Base-by-base conservation (phyloP, 768 basidiomycete genomes). In the Lanmaoa rubissima region DNA sequence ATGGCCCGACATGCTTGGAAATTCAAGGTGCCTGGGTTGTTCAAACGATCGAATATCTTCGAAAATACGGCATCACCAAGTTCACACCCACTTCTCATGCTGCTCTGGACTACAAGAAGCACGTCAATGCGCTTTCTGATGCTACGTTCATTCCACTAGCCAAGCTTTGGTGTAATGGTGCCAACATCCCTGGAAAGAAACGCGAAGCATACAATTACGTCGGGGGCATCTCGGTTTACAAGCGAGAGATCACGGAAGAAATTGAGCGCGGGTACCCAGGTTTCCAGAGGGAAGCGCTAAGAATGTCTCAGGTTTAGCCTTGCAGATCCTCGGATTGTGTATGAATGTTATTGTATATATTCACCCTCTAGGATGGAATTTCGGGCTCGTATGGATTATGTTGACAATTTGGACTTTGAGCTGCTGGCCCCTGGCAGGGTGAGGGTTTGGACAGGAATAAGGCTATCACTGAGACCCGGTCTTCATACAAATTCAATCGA, bases 171-270 rank as follows among this genome's bases (percentile, higher is more conserved):
- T 43, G 48, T 10, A 32, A 42, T 13, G 48, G 60, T 0, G 34
- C 24, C 24, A 61, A 61, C 21, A 48, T 60, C 2, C 49, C 60
- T 1, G 60, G 49, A n/a, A 61, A 61, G 59, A 52, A 28, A 34
- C 38, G 28, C 3, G 54, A 56, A 46, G 16, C 54, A 14, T 49
- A 50, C n/a, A 53, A 53, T 26, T 61, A 61, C 13, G 0, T 24
- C 5, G 59, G 28, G 8, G 60, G 59, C 7, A 21, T 56, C 6
- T 5, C 19, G 2, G 2, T 0, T 26, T 64, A 64, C 19, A 47
- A n/a, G 9, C 31, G 17, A n/a, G 62, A 64, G 51, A 64, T 64
- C 17, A 34, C 7, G 46, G 51, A 57, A 14, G 62, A 64, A 26
- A 51, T 62, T 1, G 55, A 54, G 14, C 36, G 45, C 2, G 61